Base-by-base conservation (phyloP, 2,329 filamentous ascomycete species). In the Epichloe elymi region DNA sequence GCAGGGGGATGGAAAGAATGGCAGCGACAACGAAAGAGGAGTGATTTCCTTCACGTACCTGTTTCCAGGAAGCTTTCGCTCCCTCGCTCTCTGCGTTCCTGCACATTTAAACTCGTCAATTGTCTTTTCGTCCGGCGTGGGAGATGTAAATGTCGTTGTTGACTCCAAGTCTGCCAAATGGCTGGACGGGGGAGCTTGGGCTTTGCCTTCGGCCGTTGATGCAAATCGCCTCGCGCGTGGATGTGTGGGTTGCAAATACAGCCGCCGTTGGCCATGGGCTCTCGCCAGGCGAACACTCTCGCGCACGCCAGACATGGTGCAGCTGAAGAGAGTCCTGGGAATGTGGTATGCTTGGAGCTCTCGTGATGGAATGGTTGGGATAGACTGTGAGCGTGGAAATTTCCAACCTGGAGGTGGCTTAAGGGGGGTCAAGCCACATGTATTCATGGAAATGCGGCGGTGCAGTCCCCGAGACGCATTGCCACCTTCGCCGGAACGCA, bases 91-190 rank as follows among this genome's bases (percentile, higher is more conserved):
- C 17, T 60, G 56, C 10, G 66, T 66, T 53, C 68, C 67, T 50
- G 65, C 64, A 38, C 65, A 65, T 53, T 68, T 60, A 60, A 73
- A 74, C n/a, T 62, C 57, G 54, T 74, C 63, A 23, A 70, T 59
- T 14, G 64, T 57, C 43, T 63, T 63, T 33, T 65, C 61, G 38
- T 69, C 66, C 14, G 71, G 69, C 14, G 63, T 57, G 20, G 74
- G 70, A 17, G 68, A 65, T 37, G 60, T 59, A 57, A 79, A 69
- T 35, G 74, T 72, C 48, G 76, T 78, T 36, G 72, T 68, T 39
- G 64, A 56, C 59, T 80, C 77, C 54, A 80, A 68, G 54, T 79
- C 76, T 45, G 64, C 59, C 40, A 77, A 63, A 37, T 58, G 62
- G 11, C 68, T 59, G 33, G 54, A 51, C 23, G 51, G 46, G 46